These are phyloP conservation scores for Themeda triandra DNA, from an alignment of 176 grass and related monocot genomes.

Conservation along the genomic window DNA sequence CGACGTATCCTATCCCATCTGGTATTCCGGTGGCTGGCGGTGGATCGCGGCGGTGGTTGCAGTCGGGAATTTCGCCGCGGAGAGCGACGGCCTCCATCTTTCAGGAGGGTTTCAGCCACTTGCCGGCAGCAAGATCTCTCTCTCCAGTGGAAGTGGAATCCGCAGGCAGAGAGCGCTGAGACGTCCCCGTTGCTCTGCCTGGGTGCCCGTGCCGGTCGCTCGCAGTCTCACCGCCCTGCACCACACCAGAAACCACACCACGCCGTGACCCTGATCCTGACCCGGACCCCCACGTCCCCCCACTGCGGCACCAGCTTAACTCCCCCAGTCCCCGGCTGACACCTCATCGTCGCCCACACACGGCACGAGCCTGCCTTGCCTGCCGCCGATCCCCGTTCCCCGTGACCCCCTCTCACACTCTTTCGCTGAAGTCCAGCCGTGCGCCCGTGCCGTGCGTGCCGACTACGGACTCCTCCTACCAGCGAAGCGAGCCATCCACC, in stretches of 20 bases:
- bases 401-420: not conserved
- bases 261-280: not conserved
- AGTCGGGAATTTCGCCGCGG: not conserved
- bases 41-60: not conserved
- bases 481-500: not conserved
- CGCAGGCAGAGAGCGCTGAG: not conserved
- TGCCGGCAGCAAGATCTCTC: not conserved
- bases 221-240: not conserved
- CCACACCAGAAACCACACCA: not conserved
- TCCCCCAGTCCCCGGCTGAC: constrained; percentile 7
- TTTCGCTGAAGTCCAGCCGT: not conserved
- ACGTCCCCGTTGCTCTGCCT: not conserved
- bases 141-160: too few species aligned
- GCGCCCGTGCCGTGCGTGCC: constrained; percentile 13
- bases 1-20: not conserved
- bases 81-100: not conserved
- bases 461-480: not conserved
- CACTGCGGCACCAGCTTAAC: not conserved
- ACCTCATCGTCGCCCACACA: not conserved
- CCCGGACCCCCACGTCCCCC: not conserved
- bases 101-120: not conserved
- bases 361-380: not conserved
- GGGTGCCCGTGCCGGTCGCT: not conserved
- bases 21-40: not conserved
- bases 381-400: not conserved